phyloP scores from a whole-genome alignment of 352 stramenopile species.

The Pythium sp. region DNA sequence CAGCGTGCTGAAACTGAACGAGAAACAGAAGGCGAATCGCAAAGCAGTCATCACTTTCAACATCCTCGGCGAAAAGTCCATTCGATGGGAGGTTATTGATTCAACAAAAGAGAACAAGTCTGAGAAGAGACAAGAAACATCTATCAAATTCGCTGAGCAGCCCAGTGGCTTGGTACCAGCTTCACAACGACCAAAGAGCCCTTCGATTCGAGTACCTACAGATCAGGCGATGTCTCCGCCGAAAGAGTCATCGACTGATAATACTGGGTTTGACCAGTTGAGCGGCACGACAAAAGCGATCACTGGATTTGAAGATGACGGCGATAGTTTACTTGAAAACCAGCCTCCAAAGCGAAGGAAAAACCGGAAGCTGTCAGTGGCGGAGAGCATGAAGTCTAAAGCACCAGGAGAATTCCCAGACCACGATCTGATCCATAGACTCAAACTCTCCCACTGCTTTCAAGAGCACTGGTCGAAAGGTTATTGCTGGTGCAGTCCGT shows the following conservation, averaged over 20 bases:
- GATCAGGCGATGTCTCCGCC: slow-evolving; percentile 4
- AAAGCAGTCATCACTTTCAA: slow-evolving; percentile 63
- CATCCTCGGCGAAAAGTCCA: slow-evolving; percentile 58
- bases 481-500: slow-evolving; percentile 48
- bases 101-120: neutral
- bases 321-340: neutral
- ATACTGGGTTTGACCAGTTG: neutral
- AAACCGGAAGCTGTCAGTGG: slow-evolving; percentile 9
- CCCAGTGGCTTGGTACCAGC: neutral
- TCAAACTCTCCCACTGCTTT: slow-evolving; percentile 47
- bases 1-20: slow-evolving; percentile 17
- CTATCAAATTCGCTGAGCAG: neutral
- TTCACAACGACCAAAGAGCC: neutral
- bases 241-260: neutral
- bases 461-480: slow-evolving; percentile 46
- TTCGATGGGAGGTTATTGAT: slow-evolving; percentile 39
- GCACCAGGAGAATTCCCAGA: slow-evolving; percentile 10
- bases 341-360: neutral
- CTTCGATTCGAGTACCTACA: slow-evolving; percentile 12
- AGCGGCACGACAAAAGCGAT: too few relatives aligned
- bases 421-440: slow-evolving; percentile 27
- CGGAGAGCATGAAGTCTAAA: slow-evolving; percentile 11
- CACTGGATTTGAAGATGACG: neutral
- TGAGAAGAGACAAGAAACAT: slow-evolving; percentile 4
- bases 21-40: slow-evolving; percentile 24